Evolutionary conservation across 2,329 filamentous ascomycete genomes (phyloP).

Genomic region (Beauveria medogensis): DNA sequence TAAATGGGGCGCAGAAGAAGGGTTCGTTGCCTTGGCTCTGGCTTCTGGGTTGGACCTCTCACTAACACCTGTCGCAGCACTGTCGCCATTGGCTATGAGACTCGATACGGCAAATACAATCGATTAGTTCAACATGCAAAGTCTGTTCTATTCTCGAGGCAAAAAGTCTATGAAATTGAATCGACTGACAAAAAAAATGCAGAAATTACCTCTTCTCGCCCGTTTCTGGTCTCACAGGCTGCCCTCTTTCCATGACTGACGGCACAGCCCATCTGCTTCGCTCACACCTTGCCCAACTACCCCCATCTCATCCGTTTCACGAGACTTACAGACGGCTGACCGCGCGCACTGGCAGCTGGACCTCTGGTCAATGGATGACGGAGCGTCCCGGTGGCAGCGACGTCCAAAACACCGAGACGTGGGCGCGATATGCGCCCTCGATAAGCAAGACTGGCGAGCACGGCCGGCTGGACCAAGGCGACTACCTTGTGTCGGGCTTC

Average conservation of each 20-base stretch:
- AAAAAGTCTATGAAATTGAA: too few species aligned
- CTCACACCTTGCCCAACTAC: slow-evolving; percentile 3
- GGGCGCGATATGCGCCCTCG: slow-evolving; percentile 8
- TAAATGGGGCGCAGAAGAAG: slow-evolving; percentile 10
- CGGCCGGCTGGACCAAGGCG: slow-evolving; percentile 11
- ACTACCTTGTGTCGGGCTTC: slow-evolving; percentile 14
- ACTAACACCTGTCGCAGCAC: neutral
- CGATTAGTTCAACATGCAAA: slow-evolving; percentile 11
- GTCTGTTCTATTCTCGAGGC: neutral
- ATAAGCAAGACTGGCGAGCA: neutral
- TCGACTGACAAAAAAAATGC: too few species aligned
- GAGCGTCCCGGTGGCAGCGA: slow-evolving; percentile 13
- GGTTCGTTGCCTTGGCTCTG: neutral
- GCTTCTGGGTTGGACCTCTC: neutral
- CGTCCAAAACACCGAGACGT: slow-evolving; percentile 13
- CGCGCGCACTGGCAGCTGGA: slow-evolving; percentile 8
- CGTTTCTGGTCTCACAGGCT: slow-evolving; percentile 11
- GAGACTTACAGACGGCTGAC: slow-evolving; percentile 7
- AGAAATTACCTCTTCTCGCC: slow-evolving; percentile 12
- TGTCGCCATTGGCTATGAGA: slow-evolving; percentile 10
- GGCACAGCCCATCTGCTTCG: slow-evolving; percentile 11
- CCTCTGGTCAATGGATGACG: slow-evolving; percentile 15
- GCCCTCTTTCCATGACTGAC: slow-evolving; percentile 13
- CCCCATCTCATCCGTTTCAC: slow-evolving; percentile 10
- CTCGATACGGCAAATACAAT: slow-evolving; percentile 8